Conservation (phyloP, 169 alveolate species). For the Plasmodium adleri region DNA sequence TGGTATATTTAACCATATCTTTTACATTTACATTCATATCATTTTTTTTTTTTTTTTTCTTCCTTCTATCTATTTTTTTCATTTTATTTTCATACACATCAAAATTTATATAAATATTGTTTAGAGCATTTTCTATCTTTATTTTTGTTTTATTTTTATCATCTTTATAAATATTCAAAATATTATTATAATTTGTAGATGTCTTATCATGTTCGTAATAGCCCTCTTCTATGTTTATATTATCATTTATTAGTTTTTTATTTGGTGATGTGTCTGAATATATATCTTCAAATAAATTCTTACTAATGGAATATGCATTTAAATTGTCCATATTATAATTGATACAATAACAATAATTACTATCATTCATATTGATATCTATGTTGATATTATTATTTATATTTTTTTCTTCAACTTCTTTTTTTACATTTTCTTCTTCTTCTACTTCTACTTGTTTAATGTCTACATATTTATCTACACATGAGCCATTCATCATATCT, state of each 20-base stretch:
- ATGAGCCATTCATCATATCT: not conserved
- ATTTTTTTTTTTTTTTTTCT: conserved; percentile 8
- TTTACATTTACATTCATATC: too few relatives aligned
- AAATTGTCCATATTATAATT: too few relatives aligned
- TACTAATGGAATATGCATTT: not conserved
- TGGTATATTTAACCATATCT: not conserved
- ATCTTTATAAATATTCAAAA: not conserved
- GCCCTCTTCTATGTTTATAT: too few relatives aligned
- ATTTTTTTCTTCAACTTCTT: not conserved
- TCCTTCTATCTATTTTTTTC: conserved; percentile 24
- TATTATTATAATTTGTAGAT: too few relatives aligned
- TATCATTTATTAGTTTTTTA: not conserved
- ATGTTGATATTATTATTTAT: not conserved
- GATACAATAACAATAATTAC: too few relatives aligned
- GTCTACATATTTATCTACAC: not conserved
- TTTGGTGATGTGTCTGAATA: not conserved
- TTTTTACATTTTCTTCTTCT: not conserved
- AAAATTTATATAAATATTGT: conserved; percentile 38
- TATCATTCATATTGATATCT: not conserved
- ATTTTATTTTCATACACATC: conserved; percentile 55
- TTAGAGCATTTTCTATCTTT: conserved; percentile 4
- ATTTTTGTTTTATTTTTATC: not conserved
- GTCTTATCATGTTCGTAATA: too few relatives aligned
- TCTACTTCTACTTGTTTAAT: not conserved
- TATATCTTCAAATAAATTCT: not conserved